Conservation (phyloP, 306 rosid genomes). For the Acacia crassicarpa region DNA sequence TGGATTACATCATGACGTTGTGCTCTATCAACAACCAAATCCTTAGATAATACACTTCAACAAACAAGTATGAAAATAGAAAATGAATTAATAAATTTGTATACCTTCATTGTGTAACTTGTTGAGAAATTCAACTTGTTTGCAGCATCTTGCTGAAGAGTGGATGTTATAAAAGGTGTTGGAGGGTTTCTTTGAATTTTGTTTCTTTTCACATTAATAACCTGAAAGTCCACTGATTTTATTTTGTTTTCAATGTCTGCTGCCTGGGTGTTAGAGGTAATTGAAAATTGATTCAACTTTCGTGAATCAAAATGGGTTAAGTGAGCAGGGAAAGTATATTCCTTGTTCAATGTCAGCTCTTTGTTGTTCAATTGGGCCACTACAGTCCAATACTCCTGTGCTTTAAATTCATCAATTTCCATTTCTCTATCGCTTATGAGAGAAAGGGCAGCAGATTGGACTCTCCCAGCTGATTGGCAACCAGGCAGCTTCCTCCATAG, state of each 20-base stretch:
- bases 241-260: conserved; percentile 50
- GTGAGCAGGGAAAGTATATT: conserved; percentile 54
- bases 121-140: conserved; percentile 77
- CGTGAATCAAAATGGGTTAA: conserved; percentile 70
- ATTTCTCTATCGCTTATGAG: conserved; percentile 92
- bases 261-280: conserved; percentile 63
- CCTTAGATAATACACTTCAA: not conserved
- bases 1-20: no score
- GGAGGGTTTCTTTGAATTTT: conserved; percentile 84
- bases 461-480: conserved; percentile 97
- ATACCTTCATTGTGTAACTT: conserved; percentile 81
- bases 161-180: conserved; percentile 87
- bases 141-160: conserved; percentile 98
- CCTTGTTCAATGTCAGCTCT: conserved; percentile 30
- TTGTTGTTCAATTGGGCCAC: conserved; percentile 49
- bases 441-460: conserved; percentile 97
- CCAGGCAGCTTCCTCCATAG: conserved; percentile 98
- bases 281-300: conserved; percentile 77
- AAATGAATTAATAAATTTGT: conserved; percentile 23
- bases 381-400: conserved; percentile 81
- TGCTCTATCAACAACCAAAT: no score
- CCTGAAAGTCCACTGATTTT: conserved; percentile 50
- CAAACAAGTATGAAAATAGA: conserved; percentile 16
- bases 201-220: conserved; percentile 55
- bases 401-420: conserved; percentile 84